Evolutionary conservation across 1,284 basidiomycete genomes (phyloP), one percentile per base, ranked within the genome.

Genomic region (Pseudozyma pruni): DNA sequence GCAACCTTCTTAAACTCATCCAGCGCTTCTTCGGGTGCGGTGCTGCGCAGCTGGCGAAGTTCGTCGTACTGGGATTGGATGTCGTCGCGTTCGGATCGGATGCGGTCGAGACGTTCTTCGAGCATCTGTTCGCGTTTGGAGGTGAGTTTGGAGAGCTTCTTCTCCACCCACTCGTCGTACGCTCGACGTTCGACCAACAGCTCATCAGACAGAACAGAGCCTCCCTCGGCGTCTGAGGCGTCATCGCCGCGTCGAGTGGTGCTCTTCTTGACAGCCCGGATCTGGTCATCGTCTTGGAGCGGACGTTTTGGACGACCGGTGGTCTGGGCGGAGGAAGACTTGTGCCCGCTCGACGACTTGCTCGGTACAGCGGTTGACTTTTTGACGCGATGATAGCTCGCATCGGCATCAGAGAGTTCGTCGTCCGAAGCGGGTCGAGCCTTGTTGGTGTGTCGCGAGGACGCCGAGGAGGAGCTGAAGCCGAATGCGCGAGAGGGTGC

Each of bases 41-140:
- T 79, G 13, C 60, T 27, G 3, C 78, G 62, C 10, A 80, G 53
- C 20, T 72, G 68, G n/a, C 73, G 60, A n/a, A 81, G 61, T 35
- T 74, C 58, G 48, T 81, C 78, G 52, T 79, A 75, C 53, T 81
- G 76, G 3, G 58, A 45, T 54, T 79, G 77, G n/a, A 78, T 59
- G 7, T 74, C 74, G 38, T 79, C 77, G 20, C 70, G 61, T 59
- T 81, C 75, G 38, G 57, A 42, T 1, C 49, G 44, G 45, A 77
- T 31, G 42, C 53, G 61, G 29, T 61, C 53, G 17, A 74, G 41
- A 9, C 53, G 57, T n/a, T 74, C 72, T 44, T 69, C 56, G 33
- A 74, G 64, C 55, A 66, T 53, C 57, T 68, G 56, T 33, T 74
- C 72, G 32, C 72, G 54, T 47, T 64, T 74, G 5, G 50, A 50